Base-by-base conservation (phyloP, 805 yeast species). In the Nadsonia fulvescens region DNA sequence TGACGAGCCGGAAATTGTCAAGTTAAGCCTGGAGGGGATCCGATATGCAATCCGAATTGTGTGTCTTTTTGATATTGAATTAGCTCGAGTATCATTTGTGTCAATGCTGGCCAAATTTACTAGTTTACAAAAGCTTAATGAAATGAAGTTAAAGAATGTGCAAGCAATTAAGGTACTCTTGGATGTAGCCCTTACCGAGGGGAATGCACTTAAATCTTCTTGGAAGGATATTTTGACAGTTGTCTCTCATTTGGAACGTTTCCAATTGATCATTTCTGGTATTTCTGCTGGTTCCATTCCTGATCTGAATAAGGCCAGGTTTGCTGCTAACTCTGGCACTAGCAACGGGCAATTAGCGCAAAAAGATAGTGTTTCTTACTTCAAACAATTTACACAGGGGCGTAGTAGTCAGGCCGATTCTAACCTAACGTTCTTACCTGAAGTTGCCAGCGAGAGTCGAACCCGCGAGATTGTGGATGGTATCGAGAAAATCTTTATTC, bases 101-200 rank as follows among this genome's bases (percentile, higher is more conserved):
- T 75, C 91, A 30, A 92, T 94, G 0, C 59, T 89, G 38, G 72
- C 81, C 17, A 93, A 83, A 47, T 83, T 81, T 43, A 70, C 86
- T 28, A 76, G 77, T 39, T 54, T 86, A 33, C 70, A 71, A 45
- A 81, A 79, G 40, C 62, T 74, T 31, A 72, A 73, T 32, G 91
- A 77, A 43, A 65, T 89, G 58, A 67, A 66, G 32, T 49, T 58
- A 4, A 86, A 86, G 50, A 82, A 82, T 44, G 69, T 89, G 12
- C 72, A 68, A 30, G 94, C 95, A 0, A 66, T 82, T 28, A 56
- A 70, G 30, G 61, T 74, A 5, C 51, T 89, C 43, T 53, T 89
- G 31, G 81, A 74, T 22, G 58, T 79, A 30, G 83, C 94, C 0
- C 65, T 76, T 10, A 47, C 64, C 6, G 92, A 81, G 40, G 93